These are phyloP conservation scores for Aegilops speltoides DNA, from an alignment of 176 grass and related monocot genomes.

Conservation along the genomic window DNA sequence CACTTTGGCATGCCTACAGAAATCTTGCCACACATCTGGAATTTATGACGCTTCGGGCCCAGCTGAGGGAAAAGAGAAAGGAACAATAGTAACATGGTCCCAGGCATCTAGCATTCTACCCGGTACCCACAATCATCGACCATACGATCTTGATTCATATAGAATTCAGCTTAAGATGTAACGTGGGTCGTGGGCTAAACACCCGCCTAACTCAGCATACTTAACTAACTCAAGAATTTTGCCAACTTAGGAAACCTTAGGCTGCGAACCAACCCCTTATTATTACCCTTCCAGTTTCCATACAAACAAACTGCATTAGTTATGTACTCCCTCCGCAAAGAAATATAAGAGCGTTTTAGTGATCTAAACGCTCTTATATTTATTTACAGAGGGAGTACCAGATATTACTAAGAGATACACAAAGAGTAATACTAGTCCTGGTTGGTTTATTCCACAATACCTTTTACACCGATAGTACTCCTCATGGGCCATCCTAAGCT, in stretches of 20 bases:
- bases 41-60: not conserved
- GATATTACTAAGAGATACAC: conserved; percentile 34
- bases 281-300: conserved; percentile 19
- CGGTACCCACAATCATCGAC: not conserved
- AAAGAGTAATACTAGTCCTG: not conserved
- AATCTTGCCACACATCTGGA: not conserved
- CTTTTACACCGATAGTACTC: conserved; percentile 99
- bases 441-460: conserved; percentile 31
- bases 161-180: conserved; percentile 1
- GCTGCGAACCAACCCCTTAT: not conserved
- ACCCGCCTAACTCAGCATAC: not conserved
- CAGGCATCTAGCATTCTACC: conserved; percentile 1
- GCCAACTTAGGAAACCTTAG: not conserved
- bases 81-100: conserved; percentile 9
- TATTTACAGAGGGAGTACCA: not conserved
- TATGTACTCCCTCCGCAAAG: not conserved
- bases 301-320: not conserved
- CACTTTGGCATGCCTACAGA: not conserved
- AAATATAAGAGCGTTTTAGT: too few species aligned
- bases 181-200: not conserved
- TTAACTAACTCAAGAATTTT: not conserved
- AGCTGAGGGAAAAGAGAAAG: conserved; percentile 3
- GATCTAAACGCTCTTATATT: too few species aligned
- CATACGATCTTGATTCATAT: not conserved
- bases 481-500: conserved; percentile 92